phyloP scores from a whole-genome alignment of 352 stramenopile genomes.

The Hyaloperonospora arabidopsidis region DNA sequence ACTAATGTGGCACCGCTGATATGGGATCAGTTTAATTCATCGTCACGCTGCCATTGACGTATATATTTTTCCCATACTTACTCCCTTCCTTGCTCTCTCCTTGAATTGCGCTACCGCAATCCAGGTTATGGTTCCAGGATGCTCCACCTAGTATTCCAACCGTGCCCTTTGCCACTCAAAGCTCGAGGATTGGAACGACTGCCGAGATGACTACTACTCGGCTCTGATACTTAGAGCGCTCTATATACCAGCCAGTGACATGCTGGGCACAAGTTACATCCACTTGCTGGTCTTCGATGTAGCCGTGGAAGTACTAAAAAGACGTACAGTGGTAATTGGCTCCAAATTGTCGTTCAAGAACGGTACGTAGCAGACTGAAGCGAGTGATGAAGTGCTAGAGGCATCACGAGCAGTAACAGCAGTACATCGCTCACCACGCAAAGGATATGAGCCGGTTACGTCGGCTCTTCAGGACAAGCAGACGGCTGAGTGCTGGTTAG shows the following conservation, averaged over 20 bases:
- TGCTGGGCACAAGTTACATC: constrained; percentile 55
- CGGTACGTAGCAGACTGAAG: constrained; percentile 48
- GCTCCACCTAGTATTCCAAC: constrained; percentile 76
- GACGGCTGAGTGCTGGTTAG: constrained; percentile 22
- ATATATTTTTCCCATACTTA: background rate
- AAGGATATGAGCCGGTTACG: constrained; percentile 34
- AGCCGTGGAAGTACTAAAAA: constrained; percentile 46
- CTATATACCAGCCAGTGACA: constrained; percentile 63
- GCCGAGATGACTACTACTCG: constrained; percentile 52
- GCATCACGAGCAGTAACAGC: constrained; percentile 35
- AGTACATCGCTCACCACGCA: constrained; percentile 36
- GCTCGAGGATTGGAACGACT: constrained; percentile 50
- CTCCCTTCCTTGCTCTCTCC: background rate
- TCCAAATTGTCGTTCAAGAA: constrained; percentile 50
- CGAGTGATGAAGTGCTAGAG: constrained; percentile 62
- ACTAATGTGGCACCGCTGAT: no score
- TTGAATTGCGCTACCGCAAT: background rate
- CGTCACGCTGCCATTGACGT: constrained; percentile 60
- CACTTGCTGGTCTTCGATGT: constrained; percentile 44
- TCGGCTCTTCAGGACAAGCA: constrained; percentile 23
- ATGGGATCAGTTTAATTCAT: no score
- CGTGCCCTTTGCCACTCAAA: constrained; percentile 68
- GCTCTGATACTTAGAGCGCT: constrained; percentile 45
- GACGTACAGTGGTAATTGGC: constrained; percentile 49
- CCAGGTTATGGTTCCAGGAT: constrained; percentile 48